phyloP scores from a whole-genome alignment of 2,329 filamentous ascomycete genomes.

The Colletotrichum ledebouriae region DNA sequence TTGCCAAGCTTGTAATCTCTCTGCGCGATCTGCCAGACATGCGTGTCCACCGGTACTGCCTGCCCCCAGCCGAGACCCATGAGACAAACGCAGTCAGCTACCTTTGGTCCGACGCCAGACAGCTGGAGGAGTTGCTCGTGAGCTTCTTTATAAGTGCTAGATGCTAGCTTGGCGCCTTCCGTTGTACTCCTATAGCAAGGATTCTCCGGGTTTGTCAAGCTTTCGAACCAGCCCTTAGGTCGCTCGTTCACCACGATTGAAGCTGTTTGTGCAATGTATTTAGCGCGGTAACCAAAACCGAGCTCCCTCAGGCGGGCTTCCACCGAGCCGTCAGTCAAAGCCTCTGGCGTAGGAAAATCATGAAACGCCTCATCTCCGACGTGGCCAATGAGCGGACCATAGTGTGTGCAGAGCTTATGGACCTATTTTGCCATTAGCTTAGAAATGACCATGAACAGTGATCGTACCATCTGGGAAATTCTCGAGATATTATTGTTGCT shows the following conservation, averaged over 20 bases:
- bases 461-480: slow-evolving; percentile 89
- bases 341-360: slow-evolving; percentile 85
- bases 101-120: slow-evolving; percentile 94
- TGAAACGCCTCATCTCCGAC: slow-evolving; percentile 81
- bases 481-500: slow-evolving; percentile 98
- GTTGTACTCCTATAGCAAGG: slow-evolving; percentile 65
- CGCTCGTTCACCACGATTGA: slow-evolving; percentile 76
- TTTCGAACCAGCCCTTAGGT: slow-evolving; percentile 81
- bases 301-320: slow-evolving; percentile 84
- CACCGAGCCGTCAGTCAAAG: slow-evolving; percentile 79
- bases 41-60: slow-evolving; percentile 95
- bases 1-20: slow-evolving; percentile 94
- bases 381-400: slow-evolving; percentile 81
- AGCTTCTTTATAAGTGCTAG: slow-evolving; percentile 79
- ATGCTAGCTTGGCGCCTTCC: slow-evolving; percentile 59
- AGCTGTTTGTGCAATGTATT: slow-evolving; percentile 91
- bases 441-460: background rate
- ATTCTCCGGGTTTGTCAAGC: slow-evolving; percentile 81
- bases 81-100: slow-evolving; percentile 94
- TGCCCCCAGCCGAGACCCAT: slow-evolving; percentile 98
- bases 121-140: slow-evolving; percentile 84
- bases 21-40: slow-evolving; percentile 98
- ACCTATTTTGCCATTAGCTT: slow-evolving; percentile 60
- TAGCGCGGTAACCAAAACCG: slow-evolving; percentile 95
- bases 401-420: slow-evolving; percentile 88